Evolutionary conservation across 768 basidiomycete species (phyloP), one percentile per base, ranked within the genome.

Genomic region (Pisolithus tinctorius): DNA sequence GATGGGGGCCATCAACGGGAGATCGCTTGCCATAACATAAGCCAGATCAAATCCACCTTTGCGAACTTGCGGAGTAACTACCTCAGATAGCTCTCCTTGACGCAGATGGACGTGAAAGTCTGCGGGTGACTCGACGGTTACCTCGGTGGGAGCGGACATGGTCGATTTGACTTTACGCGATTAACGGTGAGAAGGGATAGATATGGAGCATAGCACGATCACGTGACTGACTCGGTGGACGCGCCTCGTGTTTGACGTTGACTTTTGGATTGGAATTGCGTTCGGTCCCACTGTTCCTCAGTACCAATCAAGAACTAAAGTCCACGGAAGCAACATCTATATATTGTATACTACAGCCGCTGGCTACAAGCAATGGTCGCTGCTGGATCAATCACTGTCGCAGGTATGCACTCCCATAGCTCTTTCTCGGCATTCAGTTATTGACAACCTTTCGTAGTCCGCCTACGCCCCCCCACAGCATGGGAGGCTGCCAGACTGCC

Each of bases 101-200:
- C 96, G 83, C 27, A 99, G 82, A 68, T 99, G 95, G 58, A 97
- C 94, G 73, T 99, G 96, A 63, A 96, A 95, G 73, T 93, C 92
- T 30, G 89, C 86, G 14, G 92, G 90, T 2, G 87, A 81, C 13
- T 55, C 45, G 25, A 69, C 47, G 52, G 57, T 38, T 6, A 4
- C 48, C 40, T 20, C 53, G 37, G 45, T 47, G n/a, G 25, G 6
- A 31, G 50, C 51, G 47, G 59, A 55, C 68, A 68, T 71, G 38
- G 52, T 46, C 29, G 55, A 46, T 58, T 34, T 31, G 30, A 31
- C 30, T 10, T 31, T 31, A 31, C 20, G 20, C 20, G 20, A 20
- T 20, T 20, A 20, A 20, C 20, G 20, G 20, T 2, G 20, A 20
- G 20, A 20, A 20, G 20, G 20, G 20, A 20, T 20, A 20, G 20